A percentile compares a stretch with the other conserved stretches of the same genome.
These are phyloP conservation scores for Fusarium compactum DNA, from an alignment of 2,329 filamentous ascomycete species.

Conservation along the genomic window DNA sequence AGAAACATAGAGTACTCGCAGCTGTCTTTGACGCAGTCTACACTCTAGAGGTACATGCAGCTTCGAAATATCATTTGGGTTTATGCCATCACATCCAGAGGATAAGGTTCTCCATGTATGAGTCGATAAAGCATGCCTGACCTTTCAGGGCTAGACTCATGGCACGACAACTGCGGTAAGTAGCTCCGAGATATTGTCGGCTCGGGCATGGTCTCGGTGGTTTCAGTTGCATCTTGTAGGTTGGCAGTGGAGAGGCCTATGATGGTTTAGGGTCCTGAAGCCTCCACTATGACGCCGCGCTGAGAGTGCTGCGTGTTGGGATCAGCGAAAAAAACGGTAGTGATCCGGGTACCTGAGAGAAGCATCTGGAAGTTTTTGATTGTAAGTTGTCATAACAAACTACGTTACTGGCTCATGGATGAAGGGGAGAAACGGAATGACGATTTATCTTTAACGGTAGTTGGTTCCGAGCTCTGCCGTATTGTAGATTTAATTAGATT, in stretches of 20 bases:
- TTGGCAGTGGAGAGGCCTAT: constrained; percentile 17
- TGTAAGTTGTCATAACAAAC: neutral
- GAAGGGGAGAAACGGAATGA: constrained; percentile 30
- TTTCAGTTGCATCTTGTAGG: constrained; percentile 28
- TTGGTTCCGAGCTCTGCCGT: constrained; percentile 26
- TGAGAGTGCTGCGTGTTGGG: constrained; percentile 10
- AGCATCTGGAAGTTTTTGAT: constrained; percentile 22
- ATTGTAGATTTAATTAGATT: neutral
- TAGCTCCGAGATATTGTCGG: constrained; percentile 32
- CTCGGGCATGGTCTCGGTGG: constrained; percentile 38
- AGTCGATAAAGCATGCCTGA: neutral
- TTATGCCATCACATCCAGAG: neutral
- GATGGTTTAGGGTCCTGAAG: constrained; percentile 19
- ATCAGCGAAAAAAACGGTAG: constrained; percentile 16
- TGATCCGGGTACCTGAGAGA: constrained; percentile 30
- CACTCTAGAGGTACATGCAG: neutral
- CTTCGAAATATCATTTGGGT: neutral
- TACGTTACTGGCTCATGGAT: constrained; percentile 11
- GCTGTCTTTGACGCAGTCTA: neutral
- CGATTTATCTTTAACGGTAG: neutral
- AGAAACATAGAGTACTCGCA: constrained; percentile 1
- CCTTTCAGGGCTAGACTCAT: constrained; percentile 9
- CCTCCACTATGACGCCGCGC: constrained; percentile 41
- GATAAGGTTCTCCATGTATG: neutral
- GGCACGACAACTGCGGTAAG: constrained; percentile 25